Percentiles rank a stretch among this genome's conserved stretches.
Conservation (phyloP, 352 stramenopile genomes). For the Chrysophaeum taylorii region DNA sequence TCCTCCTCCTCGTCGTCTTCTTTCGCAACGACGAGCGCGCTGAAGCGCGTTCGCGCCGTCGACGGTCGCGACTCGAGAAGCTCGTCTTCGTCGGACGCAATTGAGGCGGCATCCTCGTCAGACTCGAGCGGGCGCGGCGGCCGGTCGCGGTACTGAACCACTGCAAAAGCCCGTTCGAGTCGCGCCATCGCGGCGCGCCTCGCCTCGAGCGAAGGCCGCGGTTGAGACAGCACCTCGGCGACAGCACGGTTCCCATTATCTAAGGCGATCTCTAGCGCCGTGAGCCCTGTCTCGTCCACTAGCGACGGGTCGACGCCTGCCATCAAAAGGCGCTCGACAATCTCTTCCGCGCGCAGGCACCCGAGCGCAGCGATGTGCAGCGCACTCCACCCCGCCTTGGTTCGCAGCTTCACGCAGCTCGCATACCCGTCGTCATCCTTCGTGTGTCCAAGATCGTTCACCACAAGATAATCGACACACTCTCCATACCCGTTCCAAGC, state of each 20-base stretch:
- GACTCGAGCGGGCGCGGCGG: not conserved
- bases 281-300: not conserved
- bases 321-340: not conserved
- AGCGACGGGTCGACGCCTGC: not conserved
- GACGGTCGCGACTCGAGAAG: not conserved
- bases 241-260: not conserved
- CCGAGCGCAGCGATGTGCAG: slow-evolving; percentile 18
- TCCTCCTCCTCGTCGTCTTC: no score
- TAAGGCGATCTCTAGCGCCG: not conserved
- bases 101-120: not conserved
- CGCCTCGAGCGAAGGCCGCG: not conserved
- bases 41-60: no score
- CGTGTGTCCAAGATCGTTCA: slow-evolving; percentile 25
- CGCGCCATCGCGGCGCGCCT: not conserved
- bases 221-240: not conserved
- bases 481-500: slow-evolving; percentile 26
- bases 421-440: not conserved
- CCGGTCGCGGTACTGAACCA: not conserved
- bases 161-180: not conserved
- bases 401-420: not conserved
- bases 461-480: slow-evolving; percentile 28
- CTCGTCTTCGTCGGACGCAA: not conserved
- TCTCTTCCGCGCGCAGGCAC: not conserved
- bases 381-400: slow-evolving; percentile 11
- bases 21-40: no score